These are phyloP conservation scores for Pleurotus djamor DNA, from an alignment of 768 basidiomycete species.

Conservation along the genomic window DNA sequence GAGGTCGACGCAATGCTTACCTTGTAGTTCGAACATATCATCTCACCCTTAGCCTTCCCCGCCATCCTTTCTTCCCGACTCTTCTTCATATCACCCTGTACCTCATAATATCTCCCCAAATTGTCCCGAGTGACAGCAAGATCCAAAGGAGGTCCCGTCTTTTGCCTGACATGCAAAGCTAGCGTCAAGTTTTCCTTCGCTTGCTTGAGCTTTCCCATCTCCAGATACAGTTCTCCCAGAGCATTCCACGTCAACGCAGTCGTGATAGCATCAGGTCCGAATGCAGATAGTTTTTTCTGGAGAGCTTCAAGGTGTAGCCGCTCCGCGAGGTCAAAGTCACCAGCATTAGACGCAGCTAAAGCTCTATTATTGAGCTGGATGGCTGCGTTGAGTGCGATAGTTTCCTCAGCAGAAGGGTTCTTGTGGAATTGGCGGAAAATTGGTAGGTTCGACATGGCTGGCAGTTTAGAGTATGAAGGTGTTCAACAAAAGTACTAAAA, in stretches of 20 bases:
- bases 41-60: slow-evolving; percentile 18
- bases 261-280: slow-evolving; percentile 17
- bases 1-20: neutral
- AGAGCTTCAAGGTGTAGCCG: slow-evolving; percentile 26
- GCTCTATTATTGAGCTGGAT: slow-evolving; percentile 6
- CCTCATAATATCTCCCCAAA: slow-evolving; percentile 31
- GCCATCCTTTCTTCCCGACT: slow-evolving; percentile 25
- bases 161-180: slow-evolving; percentile 23
- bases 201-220: slow-evolving; percentile 28
- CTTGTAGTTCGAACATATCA: slow-evolving; percentile 3
- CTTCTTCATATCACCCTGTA: slow-evolving; percentile 22
- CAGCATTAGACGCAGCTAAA: slow-evolving; percentile 1
- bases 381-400: neutral
- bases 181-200: slow-evolving; percentile 32
- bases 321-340: slow-evolving; percentile 21
- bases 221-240: slow-evolving; percentile 32
- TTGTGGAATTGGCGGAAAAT: neutral
- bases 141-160: slow-evolving; percentile 21
- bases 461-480: too few species aligned
- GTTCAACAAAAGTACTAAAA: too few species aligned
- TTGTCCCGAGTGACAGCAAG: slow-evolving; percentile 18
- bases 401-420: neutral
- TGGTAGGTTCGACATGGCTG: too few species aligned
- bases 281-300: slow-evolving; percentile 17
- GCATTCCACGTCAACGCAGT: slow-evolving; percentile 28